phyloP scores from a whole-genome alignment of 176 grass and related monocot species.

The bread wheat (Triticum aestivum) region DNA sequence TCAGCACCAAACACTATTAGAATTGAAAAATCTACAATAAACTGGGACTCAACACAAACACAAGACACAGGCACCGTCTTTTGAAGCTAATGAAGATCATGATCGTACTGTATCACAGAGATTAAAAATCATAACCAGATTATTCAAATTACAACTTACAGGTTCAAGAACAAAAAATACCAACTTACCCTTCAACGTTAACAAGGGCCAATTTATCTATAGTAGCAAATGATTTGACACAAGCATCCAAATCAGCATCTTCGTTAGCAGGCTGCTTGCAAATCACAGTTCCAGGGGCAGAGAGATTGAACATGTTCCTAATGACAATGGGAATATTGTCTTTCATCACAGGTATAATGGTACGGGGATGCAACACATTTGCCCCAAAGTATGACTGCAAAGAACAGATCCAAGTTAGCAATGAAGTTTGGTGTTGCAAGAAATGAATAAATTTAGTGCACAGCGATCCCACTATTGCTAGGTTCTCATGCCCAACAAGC shows the following conservation, averaged over 20 bases:
- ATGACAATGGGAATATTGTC: slow-evolving; percentile 91
- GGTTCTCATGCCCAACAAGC: slow-evolving; percentile 6
- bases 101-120: background rate
- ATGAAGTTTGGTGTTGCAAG: slow-evolving; percentile 2
- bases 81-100: slow-evolving; percentile 7
- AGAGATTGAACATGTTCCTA: slow-evolving; percentile 90
- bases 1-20: background rate
- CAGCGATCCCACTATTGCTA: slow-evolving; percentile 15
- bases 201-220: slow-evolving; percentile 96
- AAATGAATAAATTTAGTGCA: slow-evolving; percentile 20
- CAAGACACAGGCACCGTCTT: slow-evolving; percentile 1
- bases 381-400: slow-evolving; percentile 93
- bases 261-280: slow-evolving; percentile 69
- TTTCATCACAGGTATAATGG: slow-evolving; percentile 99
- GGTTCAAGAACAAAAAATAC: slow-evolving; percentile 3
- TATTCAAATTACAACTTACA: slow-evolving; percentile 6
- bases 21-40: background rate
- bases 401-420: slow-evolving; percentile 38
- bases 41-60: background rate
- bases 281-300: slow-evolving; percentile 80
- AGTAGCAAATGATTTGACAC: slow-evolving; percentile 96
- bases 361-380: slow-evolving; percentile 96
- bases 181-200: slow-evolving; percentile 92
- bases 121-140: slow-evolving; percentile 4
- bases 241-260: slow-evolving; percentile 73